Evolutionary conservation across 2,329 filamentous ascomycete genomes (phyloP).

Genomic region (Aspergillus ustus): DNA sequence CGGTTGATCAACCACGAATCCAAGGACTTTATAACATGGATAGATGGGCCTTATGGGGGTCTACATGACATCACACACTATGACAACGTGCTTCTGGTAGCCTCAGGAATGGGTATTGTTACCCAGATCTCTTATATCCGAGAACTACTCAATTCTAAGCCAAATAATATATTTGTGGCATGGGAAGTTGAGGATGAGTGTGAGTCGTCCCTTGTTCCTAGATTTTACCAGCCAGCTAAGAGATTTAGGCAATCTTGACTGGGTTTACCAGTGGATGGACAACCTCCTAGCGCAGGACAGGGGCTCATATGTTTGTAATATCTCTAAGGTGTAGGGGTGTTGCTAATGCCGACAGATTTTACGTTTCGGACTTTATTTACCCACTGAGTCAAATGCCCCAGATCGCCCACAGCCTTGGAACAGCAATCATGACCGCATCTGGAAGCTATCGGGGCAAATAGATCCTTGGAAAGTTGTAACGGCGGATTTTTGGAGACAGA

Average conservation of each 20-base stretch:
- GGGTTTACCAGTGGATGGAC: constrained; percentile 21
- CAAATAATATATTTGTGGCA: constrained; percentile 15
- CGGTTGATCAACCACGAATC: constrained; percentile 21
- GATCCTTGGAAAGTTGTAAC: constrained; percentile 4
- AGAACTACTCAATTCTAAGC: constrained; percentile 21
- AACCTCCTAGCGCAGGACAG: constrained; percentile 19
- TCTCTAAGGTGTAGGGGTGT: constrained; percentile 5
- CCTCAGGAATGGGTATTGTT: constrained; percentile 35
- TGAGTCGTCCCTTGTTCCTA: neutral
- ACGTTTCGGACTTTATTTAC: constrained; percentile 8
- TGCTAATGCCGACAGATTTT: constrained; percentile 2
- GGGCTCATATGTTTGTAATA: neutral
- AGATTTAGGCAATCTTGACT: no score
- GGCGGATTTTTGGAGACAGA: constrained; percentile 1
- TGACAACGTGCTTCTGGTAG: constrained; percentile 34
- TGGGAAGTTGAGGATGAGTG: constrained; percentile 16
- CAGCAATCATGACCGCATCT: constrained; percentile 6
- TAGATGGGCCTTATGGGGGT: constrained; percentile 33
- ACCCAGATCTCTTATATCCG: constrained; percentile 35
- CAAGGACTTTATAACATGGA: constrained; percentile 19
- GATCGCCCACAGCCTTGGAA: constrained; percentile 1
- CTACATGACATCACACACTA: constrained; percentile 27
- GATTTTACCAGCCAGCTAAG: constrained; percentile 10
- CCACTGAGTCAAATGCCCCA: neutral
- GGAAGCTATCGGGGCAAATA: neutral